phyloP scores from a whole-genome alignment of 2,329 filamentous ascomycete species.

The Fusarium chlamydosporum region DNA sequence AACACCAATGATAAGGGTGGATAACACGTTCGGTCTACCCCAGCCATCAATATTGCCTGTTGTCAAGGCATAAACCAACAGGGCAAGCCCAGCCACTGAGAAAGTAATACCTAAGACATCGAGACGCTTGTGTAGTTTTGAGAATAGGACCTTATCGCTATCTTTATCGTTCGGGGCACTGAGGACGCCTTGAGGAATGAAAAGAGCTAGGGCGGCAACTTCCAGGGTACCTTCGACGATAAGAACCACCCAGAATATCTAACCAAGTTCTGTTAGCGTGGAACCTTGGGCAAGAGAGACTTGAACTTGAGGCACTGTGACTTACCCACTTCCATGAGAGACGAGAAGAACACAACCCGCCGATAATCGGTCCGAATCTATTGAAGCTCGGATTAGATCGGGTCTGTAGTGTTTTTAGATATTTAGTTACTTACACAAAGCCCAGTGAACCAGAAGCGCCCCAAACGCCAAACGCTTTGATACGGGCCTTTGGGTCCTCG shows the following conservation, averaged over 20 bases:
- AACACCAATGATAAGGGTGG: background rate
- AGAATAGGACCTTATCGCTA: background rate
- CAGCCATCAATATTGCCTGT: background rate
- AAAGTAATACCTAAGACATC: background rate
- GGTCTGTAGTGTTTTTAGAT: background rate
- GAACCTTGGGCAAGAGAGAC: too few species aligned
- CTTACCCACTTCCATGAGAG: constrained; percentile 1
- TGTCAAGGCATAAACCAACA: background rate
- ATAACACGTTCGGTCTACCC: background rate
- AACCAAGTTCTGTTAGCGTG: background rate
- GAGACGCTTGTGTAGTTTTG: background rate
- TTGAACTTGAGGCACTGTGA: background rate
- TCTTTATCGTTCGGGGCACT: background rate
- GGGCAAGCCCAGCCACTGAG: background rate
- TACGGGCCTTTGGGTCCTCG: background rate
- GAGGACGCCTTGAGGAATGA: background rate
- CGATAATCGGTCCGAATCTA: background rate
- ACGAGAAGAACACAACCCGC: background rate
- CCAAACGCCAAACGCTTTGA: background rate
- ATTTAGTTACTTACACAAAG: background rate
- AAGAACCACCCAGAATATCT: background rate
- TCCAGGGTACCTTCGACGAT: background rate
- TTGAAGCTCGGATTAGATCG: background rate
- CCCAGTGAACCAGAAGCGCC: constrained; percentile 1
- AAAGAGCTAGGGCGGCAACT: background rate